Evolutionary conservation across 2,329 filamentous ascomycete species (phyloP), one percentile per base, ranked within the genome.

Genomic region (Stagonosporopsis chrysanthemi): DNA sequence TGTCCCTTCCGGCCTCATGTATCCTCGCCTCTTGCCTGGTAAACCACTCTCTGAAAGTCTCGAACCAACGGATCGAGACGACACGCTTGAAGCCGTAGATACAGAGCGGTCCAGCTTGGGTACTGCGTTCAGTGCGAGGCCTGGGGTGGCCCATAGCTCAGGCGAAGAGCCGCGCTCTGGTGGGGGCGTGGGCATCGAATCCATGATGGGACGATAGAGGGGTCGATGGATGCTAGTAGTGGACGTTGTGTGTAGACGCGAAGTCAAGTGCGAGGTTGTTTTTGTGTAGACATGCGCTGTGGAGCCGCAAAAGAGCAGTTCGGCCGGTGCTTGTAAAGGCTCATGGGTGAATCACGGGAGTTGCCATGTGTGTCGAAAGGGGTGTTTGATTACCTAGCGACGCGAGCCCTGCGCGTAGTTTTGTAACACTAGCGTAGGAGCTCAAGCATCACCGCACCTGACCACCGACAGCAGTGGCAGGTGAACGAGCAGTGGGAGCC

Each of bases 1-100:
- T 48, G 91, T 96, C 51, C 88, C 91, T 74, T 92, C 90, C 0
- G 93, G 92, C 46, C 93, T 86, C 79, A 96, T 90, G 79, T 94
- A 97, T 40, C 93, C 93, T 61, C 92, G 85, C 68, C 91, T 84
- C 58, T 87, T 78, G 38, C 54, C 54, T 56, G 78, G 74, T 35
- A 72, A 57, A 31, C 71, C 78, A 60, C 78, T 77, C 66, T 81
- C 80, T 9, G 79, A 81, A 7, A 77, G 72, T 26, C 76, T 67
- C 22, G 80, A 85, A 75, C 85, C 88, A n/a, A 87, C 89, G 14
- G 88, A 90, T 52, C 87, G 84, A 4, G 79, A 81, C 33, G 82
- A 83, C 46, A 83, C 77, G 40, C 81, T 82, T 55, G 80, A 88
- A 81, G 72, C 84, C 24, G 84, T 81, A 43, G 86, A 92, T 31